phyloP scores from a whole-genome alignment of 208 protist genomes.

The Herpetomonas samuelpessoai region DNA sequence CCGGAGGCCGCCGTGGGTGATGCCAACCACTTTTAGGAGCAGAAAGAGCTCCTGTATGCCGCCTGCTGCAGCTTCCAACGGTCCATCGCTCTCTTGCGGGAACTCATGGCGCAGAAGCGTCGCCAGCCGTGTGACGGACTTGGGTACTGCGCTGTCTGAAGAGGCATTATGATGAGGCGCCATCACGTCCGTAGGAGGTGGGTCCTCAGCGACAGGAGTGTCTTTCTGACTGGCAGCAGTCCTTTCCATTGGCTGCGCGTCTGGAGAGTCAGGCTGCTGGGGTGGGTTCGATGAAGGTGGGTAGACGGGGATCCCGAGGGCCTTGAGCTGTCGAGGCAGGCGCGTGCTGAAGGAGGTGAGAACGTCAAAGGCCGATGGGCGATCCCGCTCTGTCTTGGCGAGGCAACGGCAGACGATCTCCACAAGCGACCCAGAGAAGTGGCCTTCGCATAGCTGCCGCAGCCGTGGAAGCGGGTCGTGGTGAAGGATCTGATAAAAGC shows the following conservation, averaged over 20 bases:
- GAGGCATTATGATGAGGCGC: no score
- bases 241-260: background rate
- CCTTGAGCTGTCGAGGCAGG: slow-evolving; percentile 31
- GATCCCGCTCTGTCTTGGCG: slow-evolving; percentile 44
- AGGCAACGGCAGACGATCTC: slow-evolving; percentile 49
- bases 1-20: slow-evolving; percentile 17
- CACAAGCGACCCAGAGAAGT: slow-evolving; percentile 41
- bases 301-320: slow-evolving; percentile 45
- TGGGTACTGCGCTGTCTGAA: no score
- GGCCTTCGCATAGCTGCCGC: slow-evolving; percentile 7
- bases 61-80: background rate
- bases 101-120: background rate
- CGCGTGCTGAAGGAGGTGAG: slow-evolving; percentile 38
- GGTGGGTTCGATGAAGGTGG: no score
- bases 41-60: slow-evolving; percentile 23
- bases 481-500: slow-evolving; percentile 48
- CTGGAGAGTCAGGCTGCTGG: no score
- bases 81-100: background rate
- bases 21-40: slow-evolving; percentile 26
- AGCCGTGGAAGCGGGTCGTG: slow-evolving; percentile 61
- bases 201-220: no score
- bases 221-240: background rate
- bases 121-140: background rate
- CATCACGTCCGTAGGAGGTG: no score
- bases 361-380: slow-evolving; percentile 54